A percentile compares a stretch with the other conserved stretches of the same genome.
phyloP scores from a whole-genome alignment of 768 basidiomycete species.

The Russula sp. region DNA sequence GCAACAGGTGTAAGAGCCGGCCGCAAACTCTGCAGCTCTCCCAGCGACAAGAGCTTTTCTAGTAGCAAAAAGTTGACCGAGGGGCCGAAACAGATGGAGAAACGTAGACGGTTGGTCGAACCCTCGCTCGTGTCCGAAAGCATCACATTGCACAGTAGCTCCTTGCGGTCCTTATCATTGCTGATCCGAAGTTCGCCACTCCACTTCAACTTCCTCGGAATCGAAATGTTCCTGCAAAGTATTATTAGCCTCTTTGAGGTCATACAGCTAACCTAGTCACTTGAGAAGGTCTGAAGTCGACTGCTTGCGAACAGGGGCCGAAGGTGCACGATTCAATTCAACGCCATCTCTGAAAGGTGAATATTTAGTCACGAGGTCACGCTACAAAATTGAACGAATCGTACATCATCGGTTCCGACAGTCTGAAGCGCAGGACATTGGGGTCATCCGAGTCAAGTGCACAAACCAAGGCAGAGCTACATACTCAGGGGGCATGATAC shows the following conservation, averaged over 20 bases:
- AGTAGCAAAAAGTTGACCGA: constrained; percentile 37
- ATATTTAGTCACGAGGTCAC: background rate
- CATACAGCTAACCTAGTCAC: background rate
- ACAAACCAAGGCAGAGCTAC: constrained; percentile 11
- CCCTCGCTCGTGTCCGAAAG: constrained; percentile 41
- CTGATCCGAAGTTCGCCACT: constrained; percentile 45
- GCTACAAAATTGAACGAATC: background rate
- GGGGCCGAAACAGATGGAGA: constrained; percentile 40
- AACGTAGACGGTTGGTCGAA: constrained; percentile 36
- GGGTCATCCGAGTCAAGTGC: background rate
- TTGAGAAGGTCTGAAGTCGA: constrained; percentile 23
- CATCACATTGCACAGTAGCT: constrained; percentile 42
- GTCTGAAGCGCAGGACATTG: background rate
- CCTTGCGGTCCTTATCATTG: constrained; percentile 30
- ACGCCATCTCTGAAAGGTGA: background rate
- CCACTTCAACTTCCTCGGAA: constrained; percentile 61
- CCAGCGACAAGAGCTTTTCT: constrained; percentile 40
- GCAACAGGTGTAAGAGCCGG: constrained; percentile 42
- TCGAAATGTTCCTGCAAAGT: constrained; percentile 30
- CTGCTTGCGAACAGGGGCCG: constrained; percentile 20
- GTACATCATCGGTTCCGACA: constrained; percentile 15
- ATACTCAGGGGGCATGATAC: constrained; percentile 37
- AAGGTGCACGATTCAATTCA: background rate
- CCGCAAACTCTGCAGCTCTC: constrained; percentile 41
- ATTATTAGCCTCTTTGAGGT: constrained; percentile 5